These are phyloP conservation scores for Claviceps paspali DNA, from an alignment of 2,329 filamentous ascomycete genomes.

Conservation along the genomic window DNA sequence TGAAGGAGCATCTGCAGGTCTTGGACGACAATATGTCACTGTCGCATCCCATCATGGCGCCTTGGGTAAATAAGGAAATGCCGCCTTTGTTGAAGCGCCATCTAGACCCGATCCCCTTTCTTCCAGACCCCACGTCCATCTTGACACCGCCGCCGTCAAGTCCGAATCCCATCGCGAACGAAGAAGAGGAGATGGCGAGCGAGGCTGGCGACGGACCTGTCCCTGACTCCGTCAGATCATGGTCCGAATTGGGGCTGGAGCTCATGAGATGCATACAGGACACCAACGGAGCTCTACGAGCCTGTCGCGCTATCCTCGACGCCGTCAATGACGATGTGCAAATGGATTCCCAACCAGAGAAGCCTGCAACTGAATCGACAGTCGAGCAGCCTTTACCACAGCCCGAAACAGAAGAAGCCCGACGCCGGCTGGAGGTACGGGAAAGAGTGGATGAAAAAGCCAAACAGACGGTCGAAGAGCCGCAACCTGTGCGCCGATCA, in stretches of 20 bases:
- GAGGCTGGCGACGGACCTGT: neutral
- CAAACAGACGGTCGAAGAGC: constrained; percentile 3
- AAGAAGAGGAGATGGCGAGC: neutral
- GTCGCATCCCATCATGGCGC: constrained; percentile 44
- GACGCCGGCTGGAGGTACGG: neutral
- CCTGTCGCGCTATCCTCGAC: constrained; percentile 15
- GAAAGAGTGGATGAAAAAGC: constrained; percentile 2
- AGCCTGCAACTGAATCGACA: neutral
- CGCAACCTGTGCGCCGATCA: constrained; percentile 4
- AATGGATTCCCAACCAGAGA: constrained; percentile 4
- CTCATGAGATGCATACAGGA: constrained; percentile 19
- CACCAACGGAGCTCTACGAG: constrained; percentile 13
- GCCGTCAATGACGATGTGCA: constrained; percentile 8
- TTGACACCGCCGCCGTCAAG: constrained; percentile 18
- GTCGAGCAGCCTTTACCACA: neutral
- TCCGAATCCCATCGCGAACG: neutral
- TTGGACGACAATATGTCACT: constrained; percentile 40
- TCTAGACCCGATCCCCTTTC: constrained; percentile 46
- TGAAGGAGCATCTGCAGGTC: constrained; percentile 38
- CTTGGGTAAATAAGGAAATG: constrained; percentile 38
- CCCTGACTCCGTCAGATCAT: constrained; percentile 12
- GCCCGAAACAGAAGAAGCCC: constrained; percentile 1
- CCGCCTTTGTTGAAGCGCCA: constrained; percentile 34
- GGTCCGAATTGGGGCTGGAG: constrained; percentile 19
- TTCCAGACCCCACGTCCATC: constrained; percentile 35